Evolutionary conservation across 2,329 filamentous ascomycete species (phyloP).

Genomic region (Zymoseptoria crescenta): DNA sequence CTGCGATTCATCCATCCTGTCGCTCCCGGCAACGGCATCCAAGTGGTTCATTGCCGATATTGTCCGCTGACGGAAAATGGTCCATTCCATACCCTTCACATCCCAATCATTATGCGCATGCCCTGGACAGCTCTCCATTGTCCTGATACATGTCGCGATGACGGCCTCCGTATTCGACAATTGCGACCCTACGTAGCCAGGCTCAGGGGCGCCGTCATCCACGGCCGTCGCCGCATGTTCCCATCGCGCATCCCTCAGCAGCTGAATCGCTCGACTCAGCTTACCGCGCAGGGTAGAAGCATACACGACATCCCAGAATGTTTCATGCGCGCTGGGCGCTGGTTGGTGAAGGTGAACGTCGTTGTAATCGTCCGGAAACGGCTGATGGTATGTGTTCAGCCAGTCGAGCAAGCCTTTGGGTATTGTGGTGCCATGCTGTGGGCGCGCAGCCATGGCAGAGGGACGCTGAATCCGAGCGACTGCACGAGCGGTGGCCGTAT

Average conservation of each 20-base stretch:
- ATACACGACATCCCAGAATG: constrained; percentile 83
- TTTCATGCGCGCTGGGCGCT: constrained; percentile 64
- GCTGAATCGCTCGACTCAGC: constrained; percentile 55
- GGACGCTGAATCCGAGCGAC: constrained; percentile 6
- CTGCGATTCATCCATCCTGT: constrained; percentile 40
- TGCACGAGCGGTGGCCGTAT: constrained; percentile 24
- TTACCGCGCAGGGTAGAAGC: constrained; percentile 67
- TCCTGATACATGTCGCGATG: constrained; percentile 57
- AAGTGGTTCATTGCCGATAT: constrained; percentile 61
- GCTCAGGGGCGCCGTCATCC: constrained; percentile 50
- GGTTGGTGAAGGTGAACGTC: constrained; percentile 57
- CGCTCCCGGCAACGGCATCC: constrained; percentile 70
- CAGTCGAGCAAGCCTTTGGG: constrained; percentile 77
- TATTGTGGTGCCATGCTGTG: constrained; percentile 32
- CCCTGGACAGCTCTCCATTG: constrained; percentile 68
- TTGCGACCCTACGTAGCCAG: constrained; percentile 65
- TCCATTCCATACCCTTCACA: constrained; percentile 73
- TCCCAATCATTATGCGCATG: constrained; percentile 66
- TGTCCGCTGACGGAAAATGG: constrained; percentile 65
- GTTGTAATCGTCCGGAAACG: constrained; percentile 59
- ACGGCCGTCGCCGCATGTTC: constrained; percentile 59
- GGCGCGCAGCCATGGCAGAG: constrained; percentile 31
- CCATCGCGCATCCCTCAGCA: constrained; percentile 72
- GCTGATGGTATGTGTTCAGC: constrained; percentile 68
- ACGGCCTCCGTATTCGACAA: constrained; percentile 68